Evolutionary conservation across 2,329 filamentous ascomycete genomes (phyloP).

Genomic region (Xylaria polymorpha): DNA sequence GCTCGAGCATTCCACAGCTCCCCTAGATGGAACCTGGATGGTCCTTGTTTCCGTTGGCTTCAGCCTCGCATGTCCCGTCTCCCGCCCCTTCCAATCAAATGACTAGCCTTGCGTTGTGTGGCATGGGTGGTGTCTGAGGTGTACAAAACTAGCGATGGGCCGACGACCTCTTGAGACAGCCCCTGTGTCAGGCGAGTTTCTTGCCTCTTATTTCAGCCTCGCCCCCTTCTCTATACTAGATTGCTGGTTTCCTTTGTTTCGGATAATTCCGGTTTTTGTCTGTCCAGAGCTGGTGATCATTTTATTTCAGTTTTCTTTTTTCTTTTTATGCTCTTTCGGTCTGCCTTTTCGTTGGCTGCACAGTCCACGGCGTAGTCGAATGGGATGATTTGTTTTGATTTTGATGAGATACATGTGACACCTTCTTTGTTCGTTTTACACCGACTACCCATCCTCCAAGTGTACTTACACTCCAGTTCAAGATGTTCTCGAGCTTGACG

Average conservation of each 20-base stretch:
- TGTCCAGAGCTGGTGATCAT: not conserved
- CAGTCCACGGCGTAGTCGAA: not conserved
- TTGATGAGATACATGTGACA: not conserved
- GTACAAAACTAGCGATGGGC: conserved; percentile 6
- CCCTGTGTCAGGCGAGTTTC: conserved; percentile 47
- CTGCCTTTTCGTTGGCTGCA: not conserved
- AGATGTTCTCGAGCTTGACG: conserved; percentile 67
- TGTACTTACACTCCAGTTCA: conserved; percentile 29
- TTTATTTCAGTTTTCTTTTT: conserved; percentile 7
- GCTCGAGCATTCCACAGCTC: conserved; percentile 24
- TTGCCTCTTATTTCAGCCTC: conserved; percentile 42
- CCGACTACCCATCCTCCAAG: not conserved
- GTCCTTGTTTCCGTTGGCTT: conserved; percentile 5
- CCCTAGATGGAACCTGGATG: not conserved
- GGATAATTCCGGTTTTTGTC: conserved; percentile 31
- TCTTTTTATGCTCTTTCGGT: not conserved
- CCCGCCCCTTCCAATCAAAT: conserved; percentile 21
- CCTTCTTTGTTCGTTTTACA: not conserved
- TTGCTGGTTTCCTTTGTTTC: conserved; percentile 39
- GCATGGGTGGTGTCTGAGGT: conserved; percentile 3
- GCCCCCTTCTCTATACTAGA: conserved; percentile 30
- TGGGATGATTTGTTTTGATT: not conserved
- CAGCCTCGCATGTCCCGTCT: conserved; percentile 28
- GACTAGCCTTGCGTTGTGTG: conserved; percentile 22
- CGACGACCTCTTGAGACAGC: conserved; percentile 43